phyloP scores from a whole-genome alignment of 306 rosid genomes.

The Medicago arabica region DNA sequence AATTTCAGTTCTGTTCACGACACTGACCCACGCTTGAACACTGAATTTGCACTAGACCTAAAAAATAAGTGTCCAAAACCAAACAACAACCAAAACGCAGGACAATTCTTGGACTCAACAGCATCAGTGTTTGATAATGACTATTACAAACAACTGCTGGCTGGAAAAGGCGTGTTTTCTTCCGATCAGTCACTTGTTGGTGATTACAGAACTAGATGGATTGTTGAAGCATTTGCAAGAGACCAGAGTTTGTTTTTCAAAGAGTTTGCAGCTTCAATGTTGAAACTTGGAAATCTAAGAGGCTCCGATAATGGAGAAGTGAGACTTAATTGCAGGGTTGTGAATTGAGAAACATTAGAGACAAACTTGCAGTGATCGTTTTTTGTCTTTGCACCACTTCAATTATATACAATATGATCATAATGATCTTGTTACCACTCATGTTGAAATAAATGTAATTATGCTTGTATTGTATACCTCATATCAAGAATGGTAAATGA shows the following conservation, averaged over 20 bases:
- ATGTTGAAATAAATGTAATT: constrained; percentile 37
- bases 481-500: constrained; percentile 27
- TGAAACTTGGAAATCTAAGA: constrained; percentile 68
- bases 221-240: constrained; percentile 69
- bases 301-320: constrained; percentile 63
- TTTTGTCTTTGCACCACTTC: constrained; percentile 28
- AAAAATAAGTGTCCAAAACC: constrained; percentile 63
- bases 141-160: constrained; percentile 59
- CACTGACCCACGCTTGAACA: constrained; percentile 62
- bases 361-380: constrained; percentile 17
- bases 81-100: constrained; percentile 54
- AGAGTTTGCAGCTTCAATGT: constrained; percentile 74
- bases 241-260: constrained; percentile 66
- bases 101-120: constrained; percentile 71
- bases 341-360: constrained; percentile 44
- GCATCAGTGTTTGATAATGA: constrained; percentile 74
- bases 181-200: constrained; percentile 70
- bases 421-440: constrained; percentile 24
- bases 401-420: constrained; percentile 27
- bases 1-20: constrained; percentile 60
- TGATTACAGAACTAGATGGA: constrained; percentile 67
- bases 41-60: constrained; percentile 57
- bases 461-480: constrained; percentile 25
- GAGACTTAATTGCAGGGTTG: constrained; percentile 63
- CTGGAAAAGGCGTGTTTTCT: constrained; percentile 63